These are phyloP conservation scores for Solanum bukasovii DNA, from an alignment of 257 asterid genomes.

Conservation along the genomic window DNA sequence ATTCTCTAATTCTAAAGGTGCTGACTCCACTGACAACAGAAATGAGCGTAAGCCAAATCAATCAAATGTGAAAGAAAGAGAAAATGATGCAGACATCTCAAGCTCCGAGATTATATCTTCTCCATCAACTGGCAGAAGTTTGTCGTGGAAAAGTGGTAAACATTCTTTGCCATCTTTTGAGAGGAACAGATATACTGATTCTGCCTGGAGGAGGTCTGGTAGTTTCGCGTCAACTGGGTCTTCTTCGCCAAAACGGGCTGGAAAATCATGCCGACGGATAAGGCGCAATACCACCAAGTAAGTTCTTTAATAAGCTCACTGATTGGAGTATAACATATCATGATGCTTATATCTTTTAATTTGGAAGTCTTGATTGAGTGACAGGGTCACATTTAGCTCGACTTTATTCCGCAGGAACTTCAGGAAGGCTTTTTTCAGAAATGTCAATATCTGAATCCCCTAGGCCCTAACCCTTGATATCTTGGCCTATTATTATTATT, in stretches of 20 bases:
- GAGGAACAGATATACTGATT: constrained; percentile 44
- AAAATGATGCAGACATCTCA: constrained; percentile 45
- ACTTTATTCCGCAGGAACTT: neutral
- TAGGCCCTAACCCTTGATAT: neutral
- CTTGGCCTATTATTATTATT: neutral
- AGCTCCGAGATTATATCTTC: constrained; percentile 77
- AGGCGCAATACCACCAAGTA: constrained; percentile 58
- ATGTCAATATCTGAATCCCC: neutral
- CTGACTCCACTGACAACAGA: neutral
- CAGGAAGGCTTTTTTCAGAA: neutral
- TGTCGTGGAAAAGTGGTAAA: constrained; percentile 80
- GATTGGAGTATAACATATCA: neutral
- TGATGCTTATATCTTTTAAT: neutral
- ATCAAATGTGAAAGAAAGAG: constrained; percentile 20
- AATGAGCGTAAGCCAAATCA: constrained; percentile 10
- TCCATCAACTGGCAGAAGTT: constrained; percentile 62
- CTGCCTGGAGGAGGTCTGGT: constrained; percentile 33
- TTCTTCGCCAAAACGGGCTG: constrained; percentile 48
- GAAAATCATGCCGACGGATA: constrained; percentile 88
- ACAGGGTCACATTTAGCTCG: neutral
- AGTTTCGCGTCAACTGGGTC: constrained; percentile 38
- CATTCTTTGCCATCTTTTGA: constrained; percentile 38
- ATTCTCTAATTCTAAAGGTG: constrained; percentile 11
- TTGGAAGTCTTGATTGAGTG: neutral
- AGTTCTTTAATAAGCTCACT: neutral